Percentiles rank a stretch among this genome's conserved stretches.
Evolutionary conservation across 2,329 filamentous ascomycete species (phyloP).

Genomic region (Pezicula neosporulosa): DNA sequence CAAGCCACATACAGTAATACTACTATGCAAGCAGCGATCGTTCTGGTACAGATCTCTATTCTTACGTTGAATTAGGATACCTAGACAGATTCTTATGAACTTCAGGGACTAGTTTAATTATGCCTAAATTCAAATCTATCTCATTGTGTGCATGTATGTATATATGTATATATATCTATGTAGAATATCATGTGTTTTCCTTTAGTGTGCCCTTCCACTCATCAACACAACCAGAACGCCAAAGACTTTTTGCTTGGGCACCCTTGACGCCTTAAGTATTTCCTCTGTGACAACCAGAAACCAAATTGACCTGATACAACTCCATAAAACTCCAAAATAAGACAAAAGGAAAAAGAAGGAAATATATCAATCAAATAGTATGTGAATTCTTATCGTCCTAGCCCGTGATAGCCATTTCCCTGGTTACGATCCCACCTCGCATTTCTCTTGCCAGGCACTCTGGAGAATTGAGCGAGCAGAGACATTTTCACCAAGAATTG

Average conservation of each 20-base stretch:
- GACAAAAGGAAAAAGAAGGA: neutral
- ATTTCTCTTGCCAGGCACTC: neutral
- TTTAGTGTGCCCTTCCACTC: neutral
- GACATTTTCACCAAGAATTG: neutral
- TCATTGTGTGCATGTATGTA: neutral
- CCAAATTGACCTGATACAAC: neutral
- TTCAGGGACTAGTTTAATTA: neutral
- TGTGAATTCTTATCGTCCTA: neutral
- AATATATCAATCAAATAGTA: neutral
- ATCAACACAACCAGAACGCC: neutral
- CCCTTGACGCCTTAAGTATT: neutral
- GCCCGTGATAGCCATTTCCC: neutral
- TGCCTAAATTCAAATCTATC: neutral
- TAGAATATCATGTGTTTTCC: neutral
- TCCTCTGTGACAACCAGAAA: neutral
- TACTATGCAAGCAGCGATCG: no score
- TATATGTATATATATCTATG: neutral
- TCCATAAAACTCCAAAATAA: neutral
- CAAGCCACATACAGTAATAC: no score
- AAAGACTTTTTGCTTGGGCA: neutral
- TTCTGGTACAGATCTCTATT: neutral
- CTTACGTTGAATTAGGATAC: neutral
- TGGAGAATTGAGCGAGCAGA: neutral
- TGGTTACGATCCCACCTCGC: neutral
- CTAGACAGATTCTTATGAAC: neutral